Evolutionary conservation across 495 filamentous ascomycete species (phyloP), one percentile per base, ranked within the genome.

Genomic region (Penicillium mononematosum): DNA sequence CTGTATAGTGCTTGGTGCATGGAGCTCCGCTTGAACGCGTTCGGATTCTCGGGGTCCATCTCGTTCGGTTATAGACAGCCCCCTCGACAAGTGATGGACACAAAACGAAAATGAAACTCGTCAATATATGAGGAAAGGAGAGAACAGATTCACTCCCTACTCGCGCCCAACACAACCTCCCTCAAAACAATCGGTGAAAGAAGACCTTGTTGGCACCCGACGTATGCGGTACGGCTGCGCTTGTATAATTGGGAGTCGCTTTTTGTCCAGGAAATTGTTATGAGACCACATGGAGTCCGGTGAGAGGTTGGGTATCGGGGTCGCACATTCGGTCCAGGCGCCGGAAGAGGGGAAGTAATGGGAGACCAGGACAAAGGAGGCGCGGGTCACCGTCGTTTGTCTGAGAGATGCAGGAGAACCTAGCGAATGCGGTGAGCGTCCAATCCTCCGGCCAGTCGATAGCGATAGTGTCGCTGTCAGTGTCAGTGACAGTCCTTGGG

Each of bases 201-300:
- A 25, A 29, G 34, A 54, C n/a, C 36, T 31, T 55, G 58, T 47
- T 64, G 55, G 48, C 58, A 65, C 44, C 58, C 53, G 55, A 59
- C 55, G 59, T 63, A 63, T 69, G 59, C 66, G 72, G 66, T 61
- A 64, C 70, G 63, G 65, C 58, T 60, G 64, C 66, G 61, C 63
- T 68, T 63, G 62, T 70, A 68, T 58, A 70, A 72, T 71, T 71
- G 70, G 62, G 56, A 54, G 64, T 65, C 64, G 66, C 59, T 68
- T 66, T 66, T 69, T 65, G 62, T 69, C 66, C 63, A 71, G 58
- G 60, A 65, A 60, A 51, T 65, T 64, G 68, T 68, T 74, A 75
- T 64, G 58, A 71, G 71, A 72, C 74, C 71, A 70, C 76, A 79
- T 79, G 75, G 76, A 73, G 76, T 73, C 69, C 65, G 44, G 22